Evolutionary conservation across 768 basidiomycete genomes (phyloP).

Genomic region (Tulasnella sp.): DNA sequence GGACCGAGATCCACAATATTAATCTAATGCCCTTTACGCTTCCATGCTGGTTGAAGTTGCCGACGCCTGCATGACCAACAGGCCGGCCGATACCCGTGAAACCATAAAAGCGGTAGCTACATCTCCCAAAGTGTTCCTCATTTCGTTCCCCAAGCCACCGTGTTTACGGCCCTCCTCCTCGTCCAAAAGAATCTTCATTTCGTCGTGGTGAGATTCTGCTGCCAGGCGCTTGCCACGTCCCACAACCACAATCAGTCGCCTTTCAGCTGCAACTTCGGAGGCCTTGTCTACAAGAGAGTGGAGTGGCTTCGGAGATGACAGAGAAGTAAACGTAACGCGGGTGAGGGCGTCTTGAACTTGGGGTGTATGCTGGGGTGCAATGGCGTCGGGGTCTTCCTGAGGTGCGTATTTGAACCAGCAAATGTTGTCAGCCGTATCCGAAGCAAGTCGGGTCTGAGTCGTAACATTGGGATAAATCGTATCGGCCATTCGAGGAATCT

Average conservation of each 20-base stretch:
- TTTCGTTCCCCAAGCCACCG: conserved; percentile 28
- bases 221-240: conserved; percentile 72
- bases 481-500: conserved; percentile 51
- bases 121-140: conserved; percentile 39
- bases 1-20: not conserved
- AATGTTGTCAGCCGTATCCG: conserved; percentile 75
- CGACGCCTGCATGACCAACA: conserved; percentile 16
- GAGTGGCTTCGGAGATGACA: conserved; percentile 48
- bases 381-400: conserved; percentile 22
- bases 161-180: conserved; percentile 25
- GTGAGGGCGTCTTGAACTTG: conserved; percentile 40
- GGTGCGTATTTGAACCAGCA: conserved; percentile 59
- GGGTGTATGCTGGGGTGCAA: conserved; percentile 27
- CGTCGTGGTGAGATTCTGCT: conserved; percentile 48
- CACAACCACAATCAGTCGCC: conserved; percentile 51
- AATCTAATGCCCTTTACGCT: not conserved
- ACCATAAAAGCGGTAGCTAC: conserved; percentile 34
- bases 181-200: conserved; percentile 40
- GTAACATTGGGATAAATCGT: conserved; percentile 61
- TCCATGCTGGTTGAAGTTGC: not conserved
- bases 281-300: conserved; percentile 37
- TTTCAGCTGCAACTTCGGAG: conserved; percentile 36
- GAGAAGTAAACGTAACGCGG: conserved; percentile 53
- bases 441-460: conserved; percentile 60
- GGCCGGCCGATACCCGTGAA: not conserved